These are phyloP conservation scores for Kuraishia ogatae DNA, from an alignment of 805 yeast species.

Conservation along the genomic window DNA sequence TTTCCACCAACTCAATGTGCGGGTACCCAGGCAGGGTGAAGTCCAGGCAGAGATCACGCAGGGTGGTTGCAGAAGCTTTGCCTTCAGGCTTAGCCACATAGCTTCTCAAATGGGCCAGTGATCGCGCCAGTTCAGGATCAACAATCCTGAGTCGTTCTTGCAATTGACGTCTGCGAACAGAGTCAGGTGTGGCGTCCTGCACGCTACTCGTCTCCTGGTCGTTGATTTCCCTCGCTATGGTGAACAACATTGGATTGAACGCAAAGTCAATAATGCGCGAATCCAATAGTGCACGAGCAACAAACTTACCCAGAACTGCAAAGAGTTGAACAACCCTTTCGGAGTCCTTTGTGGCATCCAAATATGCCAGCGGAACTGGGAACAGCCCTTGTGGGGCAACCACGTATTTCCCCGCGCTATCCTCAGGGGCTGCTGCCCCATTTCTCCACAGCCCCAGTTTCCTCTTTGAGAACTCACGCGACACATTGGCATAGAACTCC, in stretches of 20 bases:
- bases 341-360: slow-evolving; percentile 23
- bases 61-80: slow-evolving; percentile 15
- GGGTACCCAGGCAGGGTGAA: slow-evolving; percentile 76
- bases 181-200: background rate
- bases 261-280: slow-evolving; percentile 80
- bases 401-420: slow-evolving; percentile 25
- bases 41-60: slow-evolving; percentile 49
- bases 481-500: slow-evolving; percentile 81
- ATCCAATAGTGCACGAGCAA: slow-evolving; percentile 82
- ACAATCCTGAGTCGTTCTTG: slow-evolving; percentile 36
- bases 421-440: slow-evolving; percentile 4
- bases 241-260: slow-evolving; percentile 65
- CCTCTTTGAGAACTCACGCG: slow-evolving; percentile 59
- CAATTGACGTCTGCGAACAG: background rate
- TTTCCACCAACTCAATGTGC: slow-evolving; percentile 43
- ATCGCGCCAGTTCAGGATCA: slow-evolving; percentile 51
- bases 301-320: slow-evolving; percentile 65
- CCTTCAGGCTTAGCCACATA: slow-evolving; percentile 23
- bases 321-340: slow-evolving; percentile 43
- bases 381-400: slow-evolving; percentile 49
- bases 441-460: slow-evolving; percentile 64
- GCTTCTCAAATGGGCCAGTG: slow-evolving; percentile 41
- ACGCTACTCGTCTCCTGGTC: slow-evolving; percentile 2
- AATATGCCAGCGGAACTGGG: slow-evolving; percentile 51
- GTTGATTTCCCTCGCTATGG: slow-evolving; percentile 33